Conservation (phyloP, 2,329 filamentous ascomycete species). For the Verticillium albo-atrum region DNA sequence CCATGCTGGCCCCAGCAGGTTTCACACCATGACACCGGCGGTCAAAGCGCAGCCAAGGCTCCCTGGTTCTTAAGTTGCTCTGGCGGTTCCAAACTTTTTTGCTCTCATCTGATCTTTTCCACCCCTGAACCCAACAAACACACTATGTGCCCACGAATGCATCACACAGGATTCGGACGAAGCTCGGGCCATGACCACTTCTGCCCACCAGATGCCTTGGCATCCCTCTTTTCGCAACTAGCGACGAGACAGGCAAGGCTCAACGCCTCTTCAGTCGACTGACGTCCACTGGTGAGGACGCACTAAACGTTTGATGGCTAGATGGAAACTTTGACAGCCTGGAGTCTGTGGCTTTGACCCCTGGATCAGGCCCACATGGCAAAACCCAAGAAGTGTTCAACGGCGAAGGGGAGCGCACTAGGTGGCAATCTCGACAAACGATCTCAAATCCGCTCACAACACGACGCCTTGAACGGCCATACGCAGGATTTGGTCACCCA, state of each 20-base stretch:
- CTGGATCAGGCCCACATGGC: neutral
- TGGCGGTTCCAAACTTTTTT: neutral
- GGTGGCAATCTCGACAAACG: neutral
- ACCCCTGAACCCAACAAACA: neutral
- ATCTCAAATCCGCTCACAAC: neutral
- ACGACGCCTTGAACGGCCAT: neutral
- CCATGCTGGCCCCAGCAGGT: neutral
- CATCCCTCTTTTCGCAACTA: neutral
- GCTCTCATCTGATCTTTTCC: neutral
- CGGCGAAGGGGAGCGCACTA: neutral
- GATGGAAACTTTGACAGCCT: neutral
- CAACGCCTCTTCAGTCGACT: neutral
- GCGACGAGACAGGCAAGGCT: neutral
- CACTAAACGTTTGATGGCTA: neutral
- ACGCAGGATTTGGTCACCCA: neutral
- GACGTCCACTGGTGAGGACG: neutral
- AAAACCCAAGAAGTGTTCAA: neutral
- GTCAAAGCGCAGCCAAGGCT: neutral
- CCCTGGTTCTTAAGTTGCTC: neutral
- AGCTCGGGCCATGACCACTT: neutral
- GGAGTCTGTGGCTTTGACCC: neutral
- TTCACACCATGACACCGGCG: neutral
- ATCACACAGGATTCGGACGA: neutral
- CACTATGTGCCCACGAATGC: neutral
- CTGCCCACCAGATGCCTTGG: neutral